Evolutionary conservation across 176 grass and related monocot species (phyloP).

Genomic region (Oryza meridionalis): DNA sequence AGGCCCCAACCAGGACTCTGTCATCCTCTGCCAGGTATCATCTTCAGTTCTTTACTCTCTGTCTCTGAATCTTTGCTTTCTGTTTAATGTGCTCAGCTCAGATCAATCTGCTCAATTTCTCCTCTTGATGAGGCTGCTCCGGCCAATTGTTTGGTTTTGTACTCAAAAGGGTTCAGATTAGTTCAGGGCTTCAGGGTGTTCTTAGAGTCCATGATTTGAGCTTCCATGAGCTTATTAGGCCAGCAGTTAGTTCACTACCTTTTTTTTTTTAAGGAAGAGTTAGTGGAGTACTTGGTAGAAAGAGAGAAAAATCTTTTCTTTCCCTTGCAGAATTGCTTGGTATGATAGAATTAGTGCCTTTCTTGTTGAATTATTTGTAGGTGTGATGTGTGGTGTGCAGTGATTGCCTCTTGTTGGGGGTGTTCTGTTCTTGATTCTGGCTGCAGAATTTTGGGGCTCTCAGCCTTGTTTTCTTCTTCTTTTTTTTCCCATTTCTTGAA

Average conservation of each 20-base stretch:
- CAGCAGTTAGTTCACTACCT: background rate
- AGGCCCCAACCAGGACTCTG: constrained; percentile 92
- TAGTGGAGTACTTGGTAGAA: background rate
- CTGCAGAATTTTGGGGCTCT: background rate
- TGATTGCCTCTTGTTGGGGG: background rate
- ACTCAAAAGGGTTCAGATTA: background rate
- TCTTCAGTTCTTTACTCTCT: background rate
- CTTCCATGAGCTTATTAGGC: background rate
- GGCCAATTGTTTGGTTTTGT: background rate
- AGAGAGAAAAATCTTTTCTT: background rate
- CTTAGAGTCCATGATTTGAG: background rate
- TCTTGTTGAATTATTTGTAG: background rate
- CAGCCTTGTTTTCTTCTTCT: background rate
- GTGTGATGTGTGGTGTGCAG: background rate
- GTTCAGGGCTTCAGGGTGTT: background rate
- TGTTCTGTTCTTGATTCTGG: background rate
- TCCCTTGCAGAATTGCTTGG: background rate
- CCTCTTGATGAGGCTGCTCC: background rate
- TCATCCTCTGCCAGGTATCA: constrained; percentile 83
- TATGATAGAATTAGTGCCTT: background rate
- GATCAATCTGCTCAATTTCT: background rate
- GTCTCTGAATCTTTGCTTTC: background rate
- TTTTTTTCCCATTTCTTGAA: background rate
- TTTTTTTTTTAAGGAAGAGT: no score
- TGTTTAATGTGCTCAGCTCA: background rate